Evolutionary conservation across 345 rosid genomes (phyloP).

Genomic region (Gossypium rotundifolium): DNA sequence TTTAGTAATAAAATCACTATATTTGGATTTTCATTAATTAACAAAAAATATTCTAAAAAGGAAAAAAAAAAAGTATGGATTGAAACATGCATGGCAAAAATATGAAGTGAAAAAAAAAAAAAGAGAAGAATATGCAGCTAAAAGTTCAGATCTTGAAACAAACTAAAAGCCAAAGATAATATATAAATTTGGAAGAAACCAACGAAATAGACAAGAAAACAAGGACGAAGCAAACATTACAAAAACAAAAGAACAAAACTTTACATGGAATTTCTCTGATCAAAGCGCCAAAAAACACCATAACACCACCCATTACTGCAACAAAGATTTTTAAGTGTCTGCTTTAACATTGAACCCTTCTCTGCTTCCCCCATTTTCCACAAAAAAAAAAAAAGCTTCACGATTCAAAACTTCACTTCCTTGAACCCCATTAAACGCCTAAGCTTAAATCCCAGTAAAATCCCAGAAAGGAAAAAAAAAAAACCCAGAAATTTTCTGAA

Average conservation of each 20-base stretch:
- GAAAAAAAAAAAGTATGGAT: not conserved
- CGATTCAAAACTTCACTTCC: conserved; percentile 14
- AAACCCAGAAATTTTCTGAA: not conserved
- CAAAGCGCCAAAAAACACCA: conserved; percentile 74
- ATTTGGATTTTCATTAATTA: not conserved
- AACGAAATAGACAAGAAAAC: not conserved
- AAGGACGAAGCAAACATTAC: not conserved
- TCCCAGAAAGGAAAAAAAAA: not conserved
- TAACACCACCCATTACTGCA: conserved; percentile 80
- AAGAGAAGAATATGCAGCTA: not conserved
- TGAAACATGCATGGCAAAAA: conserved; percentile 1
- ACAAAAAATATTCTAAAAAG: not conserved
- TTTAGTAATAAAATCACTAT: not conserved
- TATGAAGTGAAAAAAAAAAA: not conserved
- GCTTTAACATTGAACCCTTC: conserved; percentile 48
- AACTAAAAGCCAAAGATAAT: conserved; percentile 6
- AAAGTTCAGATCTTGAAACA: not conserved
- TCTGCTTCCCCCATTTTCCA: conserved; percentile 22
- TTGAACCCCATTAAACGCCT: conserved; percentile 1
- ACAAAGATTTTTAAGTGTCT: conserved; percentile 58
- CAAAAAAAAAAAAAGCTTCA: conserved; percentile 14
- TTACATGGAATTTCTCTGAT: conserved; percentile 68
- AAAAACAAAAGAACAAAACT: conserved; percentile 3
- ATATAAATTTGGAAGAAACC: conserved; percentile 3
- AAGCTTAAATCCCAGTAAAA: not conserved